Conservation (phyloP, 225 moss, liverwort and hornwort species). For the Sphagnum tenellum region DNA sequence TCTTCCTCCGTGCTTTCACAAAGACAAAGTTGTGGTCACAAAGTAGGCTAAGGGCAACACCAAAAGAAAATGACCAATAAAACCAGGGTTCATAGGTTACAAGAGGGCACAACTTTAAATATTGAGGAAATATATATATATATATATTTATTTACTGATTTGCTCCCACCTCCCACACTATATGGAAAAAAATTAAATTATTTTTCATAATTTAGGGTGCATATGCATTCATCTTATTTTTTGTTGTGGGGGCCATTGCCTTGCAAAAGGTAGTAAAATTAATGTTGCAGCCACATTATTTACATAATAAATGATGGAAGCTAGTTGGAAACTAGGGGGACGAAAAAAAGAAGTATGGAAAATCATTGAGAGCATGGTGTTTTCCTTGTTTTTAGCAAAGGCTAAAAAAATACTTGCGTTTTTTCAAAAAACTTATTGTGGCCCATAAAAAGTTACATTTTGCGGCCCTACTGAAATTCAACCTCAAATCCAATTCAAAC, state of each 20-base stretch:
- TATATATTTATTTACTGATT: not conserved
- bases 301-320: slow-evolving; percentile 5
- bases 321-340: not conserved
- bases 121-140: no score
- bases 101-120: not conserved
- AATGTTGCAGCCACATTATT: slow-evolving; percentile 1
- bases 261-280: not conserved
- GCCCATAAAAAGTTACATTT: slow-evolving; percentile 3
- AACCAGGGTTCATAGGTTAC: slow-evolving; percentile 2
- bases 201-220: no score
- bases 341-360: slow-evolving; percentile 4
- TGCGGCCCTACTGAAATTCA: slow-evolving; percentile 2
- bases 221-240: no score
- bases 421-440: not conserved
- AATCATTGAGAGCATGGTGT: slow-evolving; percentile 7
- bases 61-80: not conserved
- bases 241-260: slow-evolving; percentile 1
- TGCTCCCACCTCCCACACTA: slow-evolving; percentile 1
- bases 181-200: not conserved
- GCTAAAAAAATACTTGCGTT: slow-evolving; percentile 2
- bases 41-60: slow-evolving; percentile 3
- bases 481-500: slow-evolving; percentile 1
- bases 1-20: not conserved
- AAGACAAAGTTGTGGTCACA: not conserved
- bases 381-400: slow-evolving; percentile 1